Base-by-base conservation (phyloP, 1,284 basidiomycete species). In the Ceratobasidium sp. region DNA sequence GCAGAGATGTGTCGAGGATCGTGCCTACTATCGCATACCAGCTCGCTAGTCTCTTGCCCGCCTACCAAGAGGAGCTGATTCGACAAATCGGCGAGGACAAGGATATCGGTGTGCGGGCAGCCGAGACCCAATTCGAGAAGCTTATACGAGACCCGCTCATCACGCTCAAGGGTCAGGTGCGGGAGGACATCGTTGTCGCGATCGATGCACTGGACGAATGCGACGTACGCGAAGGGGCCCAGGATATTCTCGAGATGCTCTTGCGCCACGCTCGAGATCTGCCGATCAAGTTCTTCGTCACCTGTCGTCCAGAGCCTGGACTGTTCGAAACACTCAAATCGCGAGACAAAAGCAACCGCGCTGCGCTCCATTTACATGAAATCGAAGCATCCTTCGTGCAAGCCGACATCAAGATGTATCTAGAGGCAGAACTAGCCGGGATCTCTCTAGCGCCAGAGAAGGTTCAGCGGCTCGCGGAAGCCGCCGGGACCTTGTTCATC, bases 181-280 rank as follows among this genome's bases (percentile, higher is more conserved):
- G 59, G 1, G 33, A 54, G 8, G 33, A 45, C 6, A 47, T 67
- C 14, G 29, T 65, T 9, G 19, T 73, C 29, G 73, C 29, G 56
- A 45, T 71, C 36, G 82, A 83, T 74, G 82, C 81, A 2, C 63
- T 82, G 19, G 82, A 83, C 73, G 82, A 83, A 76, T 82, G 82
- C 71, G 78, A 47, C 64, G 41, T 44, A 27, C 45, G 24, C 31
- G 36, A 50, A 31, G 53, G 19, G n/a, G 48, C 31, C 17, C 24
- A 36, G 19, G 51, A 36, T 36, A 31, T 82, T 6, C 75, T 82
- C 19, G 54, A 78, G 0, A 77, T 78, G 0, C 69, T 81, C 9
- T 69, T 76, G 54, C 74, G 64, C n/a, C 82, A 80, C 81, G 53
- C 78, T 1, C 31, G 65, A 2, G 77, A 82, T 22, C 77, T 80